Evolutionary conservation across 208 protist species (phyloP), one percentile per base, ranked within the genome.

Genomic region (Naegleria lovaniensis): DNA sequence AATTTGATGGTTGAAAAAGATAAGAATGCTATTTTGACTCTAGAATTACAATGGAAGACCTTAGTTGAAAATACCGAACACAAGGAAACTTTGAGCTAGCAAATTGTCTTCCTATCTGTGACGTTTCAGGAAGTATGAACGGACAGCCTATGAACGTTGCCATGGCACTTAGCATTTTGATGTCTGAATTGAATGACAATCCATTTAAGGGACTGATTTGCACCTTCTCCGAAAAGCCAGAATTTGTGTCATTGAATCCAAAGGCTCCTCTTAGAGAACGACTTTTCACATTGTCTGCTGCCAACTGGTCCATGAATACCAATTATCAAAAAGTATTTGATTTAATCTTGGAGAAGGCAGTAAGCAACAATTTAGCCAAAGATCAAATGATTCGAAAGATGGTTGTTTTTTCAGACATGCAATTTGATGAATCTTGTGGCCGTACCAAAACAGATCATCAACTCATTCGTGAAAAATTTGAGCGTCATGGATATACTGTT

Each of bases 361-460:
- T 38, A 0, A 15, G 33, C 0, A 55, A n/a, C 19, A 93, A 93
- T n/a, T 36, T 94, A 3, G 55, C 51, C 33, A 40, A 58, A 38
- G 39, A 40, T 9, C 90, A 92, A 84, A 93, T 94, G 90, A 91
- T 91, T 52, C 85, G 93, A 51, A 91, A 91, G 83, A 40, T 94
- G 11, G 92, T 92, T 55, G 76, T 94, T n/a, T 91, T 94, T 51
- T 91, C 83, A n/a, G 93, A 94, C 58, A 94, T 94, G 93, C 84
- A 92, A 22, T 94, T 94, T 83, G 91, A 94, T 59, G 0, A 22
- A 22, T 40, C 36, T 58, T 25, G 4, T 40, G 58, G 19, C n/a
- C 4, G n/a, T 75, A 75, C 22, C 19, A n/a, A n/a, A n/a, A 75
- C 58, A 75, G 43, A 51, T 25, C 86, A 91, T 11, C 48, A 92